A percentile compares a stretch with the other conserved stretches of the same genome.
Conservation (phyloP, 1,284 basidiomycete genomes). For the Hortiboletus rubellus region DNA sequence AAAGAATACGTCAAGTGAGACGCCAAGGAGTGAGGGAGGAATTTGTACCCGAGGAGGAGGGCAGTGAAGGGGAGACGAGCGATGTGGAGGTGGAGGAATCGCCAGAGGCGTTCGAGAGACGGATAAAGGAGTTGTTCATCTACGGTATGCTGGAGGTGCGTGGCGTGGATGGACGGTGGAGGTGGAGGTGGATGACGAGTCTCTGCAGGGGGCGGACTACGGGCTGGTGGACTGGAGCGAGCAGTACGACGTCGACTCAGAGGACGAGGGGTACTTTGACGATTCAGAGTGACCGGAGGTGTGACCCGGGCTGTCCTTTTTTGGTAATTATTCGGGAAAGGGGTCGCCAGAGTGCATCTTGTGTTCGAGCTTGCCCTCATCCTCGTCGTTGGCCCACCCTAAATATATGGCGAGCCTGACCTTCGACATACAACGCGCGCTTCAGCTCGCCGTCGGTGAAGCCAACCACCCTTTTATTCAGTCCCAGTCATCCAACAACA, state of each 20-base stretch:
- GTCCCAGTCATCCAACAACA: conserved; percentile 35
- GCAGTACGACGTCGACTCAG: conserved; percentile 49
- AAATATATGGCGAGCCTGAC: conserved; percentile 39
- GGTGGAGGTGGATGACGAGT: background rate
- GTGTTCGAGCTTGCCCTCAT: conserved; percentile 41
- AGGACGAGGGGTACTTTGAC: conserved; percentile 72
- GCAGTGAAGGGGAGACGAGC: conserved; percentile 49
- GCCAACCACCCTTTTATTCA: conserved; percentile 37
- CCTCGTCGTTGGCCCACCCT: conserved; percentile 38
- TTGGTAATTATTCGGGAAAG: conserved; percentile 20
- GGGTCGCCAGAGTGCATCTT: background rate
- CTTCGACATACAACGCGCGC: conserved; percentile 40
- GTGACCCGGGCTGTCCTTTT: conserved; percentile 9
- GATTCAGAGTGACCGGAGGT: conserved; percentile 42
- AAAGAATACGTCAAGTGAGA: conserved; percentile 52
- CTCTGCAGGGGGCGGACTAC: conserved; percentile 62
- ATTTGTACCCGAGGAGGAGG: conserved; percentile 65
- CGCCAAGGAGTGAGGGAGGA: conserved; percentile 43
- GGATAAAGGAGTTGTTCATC: conserved; percentile 67
- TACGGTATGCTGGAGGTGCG: conserved; percentile 73
- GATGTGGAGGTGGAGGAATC: conserved; percentile 39
- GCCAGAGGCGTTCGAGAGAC: conserved; percentile 55
- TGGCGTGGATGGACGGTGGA: background rate
- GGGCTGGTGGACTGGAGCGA: conserved; percentile 77
- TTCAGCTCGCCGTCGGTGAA: conserved; percentile 44